Conservation (phyloP, 1,284 basidiomycete genomes). For the Microbotryomycetes sp. region DNA sequence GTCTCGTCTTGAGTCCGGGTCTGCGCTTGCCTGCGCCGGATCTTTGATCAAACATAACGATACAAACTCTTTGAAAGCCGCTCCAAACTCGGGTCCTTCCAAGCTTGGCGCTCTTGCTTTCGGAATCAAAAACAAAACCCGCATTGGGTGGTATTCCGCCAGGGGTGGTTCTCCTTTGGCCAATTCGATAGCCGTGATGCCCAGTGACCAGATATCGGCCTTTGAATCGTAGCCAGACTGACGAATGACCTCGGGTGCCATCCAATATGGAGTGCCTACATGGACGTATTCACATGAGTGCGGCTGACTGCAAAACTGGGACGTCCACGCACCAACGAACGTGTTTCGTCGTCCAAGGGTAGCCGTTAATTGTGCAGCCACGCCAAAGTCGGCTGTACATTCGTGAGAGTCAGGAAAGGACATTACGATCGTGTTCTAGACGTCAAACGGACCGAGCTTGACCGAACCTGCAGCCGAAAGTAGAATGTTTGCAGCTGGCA, state of each 20-base stretch:
- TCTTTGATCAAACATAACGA: constrained; percentile 87
- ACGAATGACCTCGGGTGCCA: constrained; percentile 94
- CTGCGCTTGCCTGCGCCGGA: constrained; percentile 54
- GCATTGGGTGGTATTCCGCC: constrained; percentile 46
- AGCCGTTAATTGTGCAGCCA: constrained; percentile 78
- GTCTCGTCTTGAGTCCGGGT: constrained; percentile 11
- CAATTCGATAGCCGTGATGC: constrained; percentile 45
- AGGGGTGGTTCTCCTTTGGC: constrained; percentile 46
- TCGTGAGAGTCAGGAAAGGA: neutral
- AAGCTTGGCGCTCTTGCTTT: constrained; percentile 76
- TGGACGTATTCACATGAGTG: too few species aligned
- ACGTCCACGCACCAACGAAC: constrained; percentile 54
- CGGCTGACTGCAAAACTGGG: neutral
- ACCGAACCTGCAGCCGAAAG: constrained; percentile 84
- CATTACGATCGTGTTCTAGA: neutral
- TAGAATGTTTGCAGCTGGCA: constrained; percentile 80
- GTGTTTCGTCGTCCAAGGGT: constrained; percentile 77
- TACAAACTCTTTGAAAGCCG: constrained; percentile 89
- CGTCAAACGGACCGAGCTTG: constrained; percentile 58
- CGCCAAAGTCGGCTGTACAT: constrained; percentile 76
- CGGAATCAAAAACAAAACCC: constrained; percentile 46
- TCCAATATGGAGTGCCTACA: constrained; percentile 86
- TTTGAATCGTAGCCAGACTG: constrained; percentile 65
- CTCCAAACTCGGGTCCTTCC: constrained; percentile 68
- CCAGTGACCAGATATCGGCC: constrained; percentile 46